Percentiles rank a stretch among this genome's conserved stretches.
Evolutionary conservation across 2,329 filamentous ascomycete genomes (phyloP).

Genomic region (Penicillium sp.): DNA sequence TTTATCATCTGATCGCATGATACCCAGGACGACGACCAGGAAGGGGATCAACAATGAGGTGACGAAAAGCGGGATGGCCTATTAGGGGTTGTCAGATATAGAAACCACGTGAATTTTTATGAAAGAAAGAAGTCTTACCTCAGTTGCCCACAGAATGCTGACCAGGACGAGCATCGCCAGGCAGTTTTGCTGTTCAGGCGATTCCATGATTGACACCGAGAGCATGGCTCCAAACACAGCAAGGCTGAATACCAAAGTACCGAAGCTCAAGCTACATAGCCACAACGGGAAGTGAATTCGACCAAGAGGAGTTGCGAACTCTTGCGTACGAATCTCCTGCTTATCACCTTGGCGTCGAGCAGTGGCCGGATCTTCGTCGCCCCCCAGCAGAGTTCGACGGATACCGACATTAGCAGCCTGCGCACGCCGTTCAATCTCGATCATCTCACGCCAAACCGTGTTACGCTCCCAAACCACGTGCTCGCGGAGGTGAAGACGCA

Average conservation of each 20-base stretch:
- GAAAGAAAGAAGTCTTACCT: constrained; percentile 59
- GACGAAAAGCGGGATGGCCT: constrained; percentile 95
- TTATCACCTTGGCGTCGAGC: constrained; percentile 85
- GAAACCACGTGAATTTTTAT: background rate
- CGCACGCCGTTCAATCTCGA: constrained; percentile 92
- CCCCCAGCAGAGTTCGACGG: constrained; percentile 75
- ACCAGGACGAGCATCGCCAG: constrained; percentile 92
- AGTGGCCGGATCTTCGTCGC: constrained; percentile 67
- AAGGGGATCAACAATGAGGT: constrained; percentile 94
- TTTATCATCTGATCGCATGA: constrained; percentile 76
- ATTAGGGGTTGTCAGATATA: constrained; percentile 13
- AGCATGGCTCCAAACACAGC: constrained; percentile 75
- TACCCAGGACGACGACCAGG: constrained; percentile 80
- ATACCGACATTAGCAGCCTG: constrained; percentile 90
- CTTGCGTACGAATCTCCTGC: constrained; percentile 65
- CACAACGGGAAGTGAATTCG: constrained; percentile 75
- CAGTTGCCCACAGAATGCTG: constrained; percentile 93
- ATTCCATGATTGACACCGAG: constrained; percentile 78
- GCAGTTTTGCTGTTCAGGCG: constrained; percentile 92
- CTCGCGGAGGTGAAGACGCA: constrained; percentile 87
- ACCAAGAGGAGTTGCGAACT: constrained; percentile 78
- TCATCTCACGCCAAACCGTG: constrained; percentile 98
- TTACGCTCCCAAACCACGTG: constrained; percentile 99
- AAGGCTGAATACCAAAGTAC: constrained; percentile 72
- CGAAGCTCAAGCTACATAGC: constrained; percentile 81